Conservation (phyloP, 192 early-diverging fungal species). For the Martensiomyces pterosporus region DNA sequence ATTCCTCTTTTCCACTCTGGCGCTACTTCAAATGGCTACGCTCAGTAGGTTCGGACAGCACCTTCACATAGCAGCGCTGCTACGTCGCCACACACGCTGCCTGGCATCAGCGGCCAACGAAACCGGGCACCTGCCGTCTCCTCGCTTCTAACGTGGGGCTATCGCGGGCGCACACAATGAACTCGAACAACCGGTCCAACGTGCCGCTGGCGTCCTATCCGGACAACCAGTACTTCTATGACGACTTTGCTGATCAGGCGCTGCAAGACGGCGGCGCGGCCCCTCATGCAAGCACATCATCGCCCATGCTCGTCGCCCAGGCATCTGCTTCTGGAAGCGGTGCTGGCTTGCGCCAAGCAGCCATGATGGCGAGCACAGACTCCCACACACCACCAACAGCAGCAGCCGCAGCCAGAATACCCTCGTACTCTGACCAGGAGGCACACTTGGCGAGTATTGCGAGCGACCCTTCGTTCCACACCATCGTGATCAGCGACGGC, state of each 20-base stretch:
- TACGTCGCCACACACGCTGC: too few species aligned
- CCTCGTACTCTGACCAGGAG: too few species aligned
- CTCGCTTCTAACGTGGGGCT: too few species aligned
- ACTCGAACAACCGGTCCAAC: conserved; percentile 4
- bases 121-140: too few species aligned
- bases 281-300: conserved; percentile 1
- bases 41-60: too few species aligned
- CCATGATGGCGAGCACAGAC: conserved; percentile 14
- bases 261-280: conserved; percentile 4
- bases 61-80: too few species aligned
- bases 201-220: conserved; percentile 18
- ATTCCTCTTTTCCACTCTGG: too few species aligned
- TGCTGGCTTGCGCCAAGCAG: conserved; percentile 15
- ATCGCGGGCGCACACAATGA: too few species aligned
- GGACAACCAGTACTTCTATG: conserved; percentile 21
- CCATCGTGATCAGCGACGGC: conserved; percentile 45
- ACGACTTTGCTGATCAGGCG: conserved; percentile 20
- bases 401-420: conserved; percentile 22
- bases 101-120: too few species aligned
- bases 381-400: conserved; percentile 22
- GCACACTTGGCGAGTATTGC: not conserved
- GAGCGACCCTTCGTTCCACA: conserved; percentile 40
- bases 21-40: too few species aligned
- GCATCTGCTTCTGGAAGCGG: conserved; percentile 11
- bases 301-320: conserved; percentile 15